Evolutionary conservation across 1,284 basidiomycete genomes (phyloP).

Genomic region (Sanguinoderma infundibulare): DNA sequence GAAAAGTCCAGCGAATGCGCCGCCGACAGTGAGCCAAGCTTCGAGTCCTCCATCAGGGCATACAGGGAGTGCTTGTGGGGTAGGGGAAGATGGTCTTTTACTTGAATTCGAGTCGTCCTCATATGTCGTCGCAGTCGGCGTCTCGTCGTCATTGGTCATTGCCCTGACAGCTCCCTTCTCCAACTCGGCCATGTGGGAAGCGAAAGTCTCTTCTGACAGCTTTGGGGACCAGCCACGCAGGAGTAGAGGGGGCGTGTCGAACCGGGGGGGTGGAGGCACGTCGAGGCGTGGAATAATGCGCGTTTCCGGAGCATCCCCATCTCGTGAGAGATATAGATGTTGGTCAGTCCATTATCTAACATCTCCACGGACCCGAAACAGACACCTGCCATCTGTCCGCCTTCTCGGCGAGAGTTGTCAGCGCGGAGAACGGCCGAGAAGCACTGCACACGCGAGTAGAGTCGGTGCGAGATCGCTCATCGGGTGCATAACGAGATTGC

Average conservation of each 20-base stretch:
- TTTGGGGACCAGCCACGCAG: background rate
- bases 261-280: background rate
- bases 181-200: conserved; percentile 6
- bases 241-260: background rate
- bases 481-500: background rate
- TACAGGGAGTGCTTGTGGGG: background rate
- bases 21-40: conserved; percentile 38
- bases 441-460: conserved; percentile 4
- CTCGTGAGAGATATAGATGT: conserved; percentile 6
- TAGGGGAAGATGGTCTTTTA: background rate
- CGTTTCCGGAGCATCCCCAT: background rate
- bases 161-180: conserved; percentile 3
- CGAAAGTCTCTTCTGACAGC: background rate
- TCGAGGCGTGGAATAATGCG: background rate
- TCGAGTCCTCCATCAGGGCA: conserved; percentile 37
- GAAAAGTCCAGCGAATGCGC: conserved; percentile 35
- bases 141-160: background rate
- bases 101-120: background rate
- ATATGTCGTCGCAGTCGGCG: background rate
- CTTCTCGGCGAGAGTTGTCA: conserved; percentile 21
- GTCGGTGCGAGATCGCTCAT: background rate
- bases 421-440: conserved; percentile 7
- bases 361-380: background rate
- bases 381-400: conserved; percentile 8
- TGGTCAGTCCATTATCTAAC: conserved; percentile 1